Evolutionary conservation across 805 yeast species (phyloP).

Genomic region (Myxozyma monticola): DNA sequence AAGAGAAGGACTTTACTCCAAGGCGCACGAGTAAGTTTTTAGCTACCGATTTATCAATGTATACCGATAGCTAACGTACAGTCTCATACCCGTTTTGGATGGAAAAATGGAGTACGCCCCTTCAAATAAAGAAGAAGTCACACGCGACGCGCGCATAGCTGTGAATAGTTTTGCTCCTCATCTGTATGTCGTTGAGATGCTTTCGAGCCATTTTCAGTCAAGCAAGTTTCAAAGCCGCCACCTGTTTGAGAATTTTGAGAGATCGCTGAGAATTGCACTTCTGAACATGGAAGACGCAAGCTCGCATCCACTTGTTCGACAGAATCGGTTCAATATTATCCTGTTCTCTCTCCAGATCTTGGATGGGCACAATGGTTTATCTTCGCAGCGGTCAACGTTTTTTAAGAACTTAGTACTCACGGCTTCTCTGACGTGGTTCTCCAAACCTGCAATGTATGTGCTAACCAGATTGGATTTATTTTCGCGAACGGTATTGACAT

Average conservation of each 20-base stretch:
- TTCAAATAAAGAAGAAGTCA: slow-evolving; percentile 61
- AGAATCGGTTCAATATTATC: slow-evolving; percentile 71
- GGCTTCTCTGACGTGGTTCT: slow-evolving; percentile 80
- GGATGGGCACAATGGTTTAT: slow-evolving; percentile 52
- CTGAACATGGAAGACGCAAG: slow-evolving; percentile 67
- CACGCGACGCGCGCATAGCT: slow-evolving; percentile 52
- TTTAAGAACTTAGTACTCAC: slow-evolving; percentile 57
- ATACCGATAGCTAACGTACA: no score
- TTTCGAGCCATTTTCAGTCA: slow-evolving; percentile 78
- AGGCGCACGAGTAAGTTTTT: slow-evolving; percentile 36
- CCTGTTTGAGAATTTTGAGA: slow-evolving; percentile 65
- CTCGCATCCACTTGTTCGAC: slow-evolving; percentile 77
- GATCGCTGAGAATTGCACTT: slow-evolving; percentile 45
- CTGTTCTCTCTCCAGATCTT: slow-evolving; percentile 66
- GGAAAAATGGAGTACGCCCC: slow-evolving; percentile 88
- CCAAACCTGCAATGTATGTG: slow-evolving; percentile 46
- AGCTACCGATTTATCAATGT: no score
- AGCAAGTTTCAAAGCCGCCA: slow-evolving; percentile 70
- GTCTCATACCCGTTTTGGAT: slow-evolving; percentile 63
- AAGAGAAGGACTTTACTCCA: slow-evolving; percentile 63
- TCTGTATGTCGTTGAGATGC: slow-evolving; percentile 60
- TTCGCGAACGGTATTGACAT: neutral
- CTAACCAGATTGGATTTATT: neutral
- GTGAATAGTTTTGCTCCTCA: slow-evolving; percentile 64
- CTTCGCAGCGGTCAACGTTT: slow-evolving; percentile 46